Conservation (phyloP, 2,329 filamentous ascomycete genomes). For the Thelonectria discophora region DNA sequence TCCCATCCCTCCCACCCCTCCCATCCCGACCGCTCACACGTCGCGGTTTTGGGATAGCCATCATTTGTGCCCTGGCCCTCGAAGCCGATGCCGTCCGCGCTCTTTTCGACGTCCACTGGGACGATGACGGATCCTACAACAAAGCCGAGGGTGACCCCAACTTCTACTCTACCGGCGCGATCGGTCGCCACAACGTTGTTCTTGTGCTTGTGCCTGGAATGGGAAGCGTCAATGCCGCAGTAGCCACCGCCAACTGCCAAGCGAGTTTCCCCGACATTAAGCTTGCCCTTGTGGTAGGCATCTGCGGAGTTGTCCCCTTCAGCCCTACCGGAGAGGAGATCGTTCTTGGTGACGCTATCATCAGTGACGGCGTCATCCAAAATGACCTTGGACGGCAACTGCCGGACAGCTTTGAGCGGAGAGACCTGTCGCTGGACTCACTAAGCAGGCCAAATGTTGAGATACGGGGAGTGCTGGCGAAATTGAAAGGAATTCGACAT, state of each 20-base stretch:
- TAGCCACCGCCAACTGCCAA: neutral
- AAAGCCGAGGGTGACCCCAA: too few relatives aligned
- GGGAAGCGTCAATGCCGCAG: slow-evolving; percentile 2
- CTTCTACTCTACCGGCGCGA: too few relatives aligned
- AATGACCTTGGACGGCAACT: too few relatives aligned
- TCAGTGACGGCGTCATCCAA: slow-evolving; percentile 40
- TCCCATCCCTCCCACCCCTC: too few relatives aligned
- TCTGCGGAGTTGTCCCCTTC: slow-evolving; percentile 34
- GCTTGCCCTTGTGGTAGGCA: too few relatives aligned
- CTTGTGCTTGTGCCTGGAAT: slow-evolving; percentile 10
- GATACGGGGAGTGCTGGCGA: slow-evolving; percentile 39
- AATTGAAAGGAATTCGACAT: slow-evolving; percentile 20
- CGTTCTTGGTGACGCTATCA: slow-evolving; percentile 40
- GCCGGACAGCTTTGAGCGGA: slow-evolving; percentile 32
- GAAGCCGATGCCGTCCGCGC: slow-evolving; percentile 34
- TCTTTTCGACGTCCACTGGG: too few relatives aligned
- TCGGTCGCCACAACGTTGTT: too few relatives aligned
- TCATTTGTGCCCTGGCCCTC: too few relatives aligned
- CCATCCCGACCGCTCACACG: neutral
- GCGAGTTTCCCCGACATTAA: slow-evolving; percentile 2
- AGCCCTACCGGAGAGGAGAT: slow-evolving; percentile 24
- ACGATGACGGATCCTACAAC: slow-evolving; percentile 19
- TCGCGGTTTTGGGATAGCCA: slow-evolving; percentile 29
- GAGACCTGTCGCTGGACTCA: slow-evolving; percentile 32
- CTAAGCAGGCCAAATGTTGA: too few relatives aligned